Evolutionary conservation across 2,329 filamentous ascomycete species (phyloP).

Genomic region (Xylariaceae sp.): DNA sequence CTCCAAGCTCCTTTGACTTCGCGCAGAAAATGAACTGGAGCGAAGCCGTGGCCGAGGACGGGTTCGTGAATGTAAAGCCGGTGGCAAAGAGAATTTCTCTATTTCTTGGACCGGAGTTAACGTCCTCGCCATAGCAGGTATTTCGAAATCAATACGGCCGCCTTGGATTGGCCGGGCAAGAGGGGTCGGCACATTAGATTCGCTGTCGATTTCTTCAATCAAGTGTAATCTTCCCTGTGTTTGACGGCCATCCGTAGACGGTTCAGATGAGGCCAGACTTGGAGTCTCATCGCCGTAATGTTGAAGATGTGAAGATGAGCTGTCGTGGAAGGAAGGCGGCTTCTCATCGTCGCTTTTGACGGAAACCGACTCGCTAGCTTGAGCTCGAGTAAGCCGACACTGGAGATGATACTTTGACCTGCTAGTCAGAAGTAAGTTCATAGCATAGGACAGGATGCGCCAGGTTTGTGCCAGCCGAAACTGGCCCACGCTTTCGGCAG

Average conservation of each 20-base stretch:
- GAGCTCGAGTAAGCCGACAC: constrained; percentile 37
- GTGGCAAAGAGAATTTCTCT: constrained; percentile 47
- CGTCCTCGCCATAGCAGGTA: constrained; percentile 34
- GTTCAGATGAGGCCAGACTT: constrained; percentile 27
- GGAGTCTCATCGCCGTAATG: constrained; percentile 24
- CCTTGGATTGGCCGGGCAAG: constrained; percentile 48
- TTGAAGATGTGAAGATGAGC: constrained; percentile 19
- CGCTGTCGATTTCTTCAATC: constrained; percentile 55
- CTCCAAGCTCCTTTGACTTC: constrained; percentile 45
- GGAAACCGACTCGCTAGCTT: constrained; percentile 14
- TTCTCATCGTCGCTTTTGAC: constrained; percentile 16
- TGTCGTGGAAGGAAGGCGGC: constrained; percentile 13
- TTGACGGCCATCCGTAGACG: constrained; percentile 32
- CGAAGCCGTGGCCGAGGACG: constrained; percentile 43
- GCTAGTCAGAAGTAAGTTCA: constrained; percentile 48
- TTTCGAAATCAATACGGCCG: constrained; percentile 27
- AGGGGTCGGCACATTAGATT: constrained; percentile 57
- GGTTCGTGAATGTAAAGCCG: constrained; percentile 37
- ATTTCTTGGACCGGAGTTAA: constrained; percentile 47
- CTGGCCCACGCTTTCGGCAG: constrained; percentile 51
- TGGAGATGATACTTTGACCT: constrained; percentile 55
- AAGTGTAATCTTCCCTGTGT: constrained; percentile 42
- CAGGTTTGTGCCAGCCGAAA: constrained; percentile 61
- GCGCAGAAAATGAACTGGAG: constrained; percentile 47
- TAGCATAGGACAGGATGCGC: constrained; percentile 54